Percentiles rank a stretch among this genome's conserved stretches.
Evolutionary conservation across 495 filamentous ascomycete species (phyloP).

Genomic region (Tuber melanosporum): DNA sequence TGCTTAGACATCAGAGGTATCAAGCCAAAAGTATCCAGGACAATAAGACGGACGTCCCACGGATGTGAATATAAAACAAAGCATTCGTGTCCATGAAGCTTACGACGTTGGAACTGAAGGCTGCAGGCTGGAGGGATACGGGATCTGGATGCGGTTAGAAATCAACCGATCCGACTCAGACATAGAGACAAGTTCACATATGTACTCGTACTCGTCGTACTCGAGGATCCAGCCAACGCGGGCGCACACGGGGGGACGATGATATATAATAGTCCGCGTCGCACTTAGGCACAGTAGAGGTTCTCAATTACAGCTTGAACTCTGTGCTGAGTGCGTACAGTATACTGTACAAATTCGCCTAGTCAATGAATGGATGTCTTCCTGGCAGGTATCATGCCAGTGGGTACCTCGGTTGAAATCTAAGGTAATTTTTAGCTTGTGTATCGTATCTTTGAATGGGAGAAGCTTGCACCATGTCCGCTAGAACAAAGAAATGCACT

Average conservation of each 20-base stretch:
- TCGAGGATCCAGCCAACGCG: neutral
- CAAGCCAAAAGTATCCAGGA: neutral
- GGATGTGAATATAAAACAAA: neutral
- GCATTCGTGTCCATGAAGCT: neutral
- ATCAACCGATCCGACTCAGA: neutral
- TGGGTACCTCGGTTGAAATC: neutral
- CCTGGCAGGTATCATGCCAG: neutral
- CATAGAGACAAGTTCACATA: neutral
- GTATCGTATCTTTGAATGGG: neutral
- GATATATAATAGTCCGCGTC: neutral
- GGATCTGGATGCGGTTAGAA: neutral
- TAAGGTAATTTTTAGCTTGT: neutral
- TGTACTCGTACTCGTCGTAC: too few species aligned
- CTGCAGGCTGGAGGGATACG: neutral
- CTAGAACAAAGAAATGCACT: neutral
- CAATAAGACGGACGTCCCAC: neutral
- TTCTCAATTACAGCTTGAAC: neutral
- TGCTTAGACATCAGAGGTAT: neutral
- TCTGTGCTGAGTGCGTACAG: neutral
- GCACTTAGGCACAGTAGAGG: neutral
- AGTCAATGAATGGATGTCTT: neutral
- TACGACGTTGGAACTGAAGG: neutral
- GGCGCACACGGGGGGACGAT: neutral
- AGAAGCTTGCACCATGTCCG: neutral
- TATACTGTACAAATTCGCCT: neutral